A percentile compares a stretch with the other conserved stretches of the same genome.
Evolutionary conservation across 371 early-diverging fungal species (phyloP).

Genomic region (Mortierella sp.): DNA sequence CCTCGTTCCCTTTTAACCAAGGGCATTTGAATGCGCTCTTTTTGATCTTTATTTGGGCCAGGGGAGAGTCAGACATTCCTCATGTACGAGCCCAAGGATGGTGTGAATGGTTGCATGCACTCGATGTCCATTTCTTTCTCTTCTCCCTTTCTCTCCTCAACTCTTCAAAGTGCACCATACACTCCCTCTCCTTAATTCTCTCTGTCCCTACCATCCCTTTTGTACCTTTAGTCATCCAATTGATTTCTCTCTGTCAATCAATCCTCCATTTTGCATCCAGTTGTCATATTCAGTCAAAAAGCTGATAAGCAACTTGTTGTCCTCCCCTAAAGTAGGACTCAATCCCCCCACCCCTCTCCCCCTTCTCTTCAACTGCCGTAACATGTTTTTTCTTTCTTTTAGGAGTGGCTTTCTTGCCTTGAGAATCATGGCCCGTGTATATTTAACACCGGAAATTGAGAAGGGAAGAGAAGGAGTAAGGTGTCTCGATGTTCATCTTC

Average conservation of each 20-base stretch:
- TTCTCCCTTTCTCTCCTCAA: background rate
- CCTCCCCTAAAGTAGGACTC: background rate
- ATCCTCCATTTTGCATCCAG: background rate
- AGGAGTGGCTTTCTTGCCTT: background rate
- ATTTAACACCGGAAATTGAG: background rate
- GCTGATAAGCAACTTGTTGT: background rate
- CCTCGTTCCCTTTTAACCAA: background rate
- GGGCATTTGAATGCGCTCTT: background rate
- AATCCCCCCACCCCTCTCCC: background rate
- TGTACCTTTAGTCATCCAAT: constrained; percentile 2
- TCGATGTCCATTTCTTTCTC: background rate
- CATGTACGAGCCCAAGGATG: background rate
- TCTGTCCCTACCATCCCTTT: background rate
- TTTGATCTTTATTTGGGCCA: constrained; percentile 16
- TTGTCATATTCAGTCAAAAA: background rate
- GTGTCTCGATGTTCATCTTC: background rate
- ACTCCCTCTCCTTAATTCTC: background rate
- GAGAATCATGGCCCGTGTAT: background rate
- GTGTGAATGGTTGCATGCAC: background rate
- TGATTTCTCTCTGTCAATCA: background rate
- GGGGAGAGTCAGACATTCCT: constrained; percentile 7
- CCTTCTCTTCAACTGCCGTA: background rate
- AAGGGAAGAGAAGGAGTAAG: background rate
- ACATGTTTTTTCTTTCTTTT: background rate
- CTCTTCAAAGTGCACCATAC: background rate